Percentiles rank a stretch among this genome's conserved stretches.
phyloP scores from a whole-genome alignment of 352 stramenopile species.

The Phytophthora ohioensis region DNA sequence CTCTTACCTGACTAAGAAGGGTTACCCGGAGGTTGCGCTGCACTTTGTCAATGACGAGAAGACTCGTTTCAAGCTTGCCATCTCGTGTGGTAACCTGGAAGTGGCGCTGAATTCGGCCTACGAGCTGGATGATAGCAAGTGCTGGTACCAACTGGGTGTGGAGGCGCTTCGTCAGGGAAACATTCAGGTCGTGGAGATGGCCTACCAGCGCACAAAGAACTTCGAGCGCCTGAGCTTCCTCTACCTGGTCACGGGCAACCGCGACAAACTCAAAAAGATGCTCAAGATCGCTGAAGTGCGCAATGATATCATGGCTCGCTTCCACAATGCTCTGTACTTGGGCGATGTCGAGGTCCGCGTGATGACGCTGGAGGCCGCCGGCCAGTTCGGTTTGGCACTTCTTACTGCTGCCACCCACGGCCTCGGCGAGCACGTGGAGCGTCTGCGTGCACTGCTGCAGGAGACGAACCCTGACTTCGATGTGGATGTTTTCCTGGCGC shows the following conservation, averaged over 20 bases:
- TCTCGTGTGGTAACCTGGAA: conserved; percentile 99
- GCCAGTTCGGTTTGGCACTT: conserved; percentile 96
- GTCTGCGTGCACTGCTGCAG: conserved; percentile 93
- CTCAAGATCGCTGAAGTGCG: conserved; percentile 99
- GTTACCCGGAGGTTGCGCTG: conserved; percentile 99
- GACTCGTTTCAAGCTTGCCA: conserved; percentile 98
- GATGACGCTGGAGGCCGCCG: conserved; percentile 95
- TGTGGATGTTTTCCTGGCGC: conserved; percentile 66
- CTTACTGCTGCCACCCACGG: conserved; percentile 97
- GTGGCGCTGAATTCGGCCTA: conserved; percentile 97
- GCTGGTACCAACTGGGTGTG: conserved; percentile 97
- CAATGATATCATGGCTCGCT: conserved; percentile 98
- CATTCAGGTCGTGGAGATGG: conserved; percentile 99
- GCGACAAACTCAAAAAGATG: conserved; percentile 99
- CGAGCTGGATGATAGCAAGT: conserved; percentile 95
- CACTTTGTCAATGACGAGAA: conserved; percentile 99
- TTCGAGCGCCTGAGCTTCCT: conserved; percentile 99
- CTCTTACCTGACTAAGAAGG: conserved; percentile 98
- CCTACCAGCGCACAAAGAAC: conserved; percentile 99
- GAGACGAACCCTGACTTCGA: conserved; percentile 89
- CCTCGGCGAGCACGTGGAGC: conserved; percentile 94
- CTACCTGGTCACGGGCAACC: conserved; percentile 99
- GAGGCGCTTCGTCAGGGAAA: conserved; percentile 99
- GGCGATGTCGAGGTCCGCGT: conserved; percentile 97
- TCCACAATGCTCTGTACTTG: conserved; percentile 99